A percentile compares a stretch with the other conserved stretches of the same genome.
phyloP scores from a whole-genome alignment of 2,329 filamentous ascomycete species.

The Penicillium sp. region DNA sequence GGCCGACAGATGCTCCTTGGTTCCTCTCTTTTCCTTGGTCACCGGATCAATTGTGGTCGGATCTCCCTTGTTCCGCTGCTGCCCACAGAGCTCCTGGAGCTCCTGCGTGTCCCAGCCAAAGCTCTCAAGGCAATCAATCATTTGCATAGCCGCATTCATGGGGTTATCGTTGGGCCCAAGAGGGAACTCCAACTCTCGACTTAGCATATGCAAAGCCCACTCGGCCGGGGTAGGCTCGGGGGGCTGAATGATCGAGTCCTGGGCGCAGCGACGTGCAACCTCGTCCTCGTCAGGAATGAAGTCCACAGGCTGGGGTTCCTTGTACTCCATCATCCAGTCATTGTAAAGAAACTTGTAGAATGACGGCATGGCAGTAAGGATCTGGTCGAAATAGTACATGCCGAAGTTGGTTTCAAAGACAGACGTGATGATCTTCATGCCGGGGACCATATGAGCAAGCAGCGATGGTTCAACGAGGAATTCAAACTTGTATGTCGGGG shows the following conservation, averaged over 20 bases:
- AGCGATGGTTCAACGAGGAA: constrained; percentile 67
- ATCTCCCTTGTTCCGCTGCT: not conserved
- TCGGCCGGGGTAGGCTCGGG: not conserved
- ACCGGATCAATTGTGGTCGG: too few species aligned
- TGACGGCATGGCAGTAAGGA: constrained; percentile 54
- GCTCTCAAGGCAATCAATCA: not conserved
- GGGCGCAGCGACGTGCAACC: not conserved
- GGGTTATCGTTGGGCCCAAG: too few species aligned
- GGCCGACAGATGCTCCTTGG: not conserved
- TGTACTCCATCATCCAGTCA: constrained; percentile 65
- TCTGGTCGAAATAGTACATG: constrained; percentile 60
- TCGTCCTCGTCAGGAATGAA: constrained; percentile 1
- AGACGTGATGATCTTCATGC: constrained; percentile 59
- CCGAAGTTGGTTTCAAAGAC: constrained; percentile 59
- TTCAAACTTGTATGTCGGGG: constrained; percentile 37
- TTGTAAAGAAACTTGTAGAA: constrained; percentile 66
- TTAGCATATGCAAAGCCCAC: not conserved
- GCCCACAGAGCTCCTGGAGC: not conserved
- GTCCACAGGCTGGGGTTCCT: constrained; percentile 46
- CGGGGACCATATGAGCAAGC: constrained; percentile 56
- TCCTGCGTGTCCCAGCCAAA: not conserved
- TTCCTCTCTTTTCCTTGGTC: not conserved
- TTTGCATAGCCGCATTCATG: not conserved
- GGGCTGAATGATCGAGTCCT: not conserved
- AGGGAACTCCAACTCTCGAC: not conserved